Evolutionary conservation across 2,329 filamentous ascomycete genomes (phyloP).

Genomic region (Trichophyton equinum): DNA sequence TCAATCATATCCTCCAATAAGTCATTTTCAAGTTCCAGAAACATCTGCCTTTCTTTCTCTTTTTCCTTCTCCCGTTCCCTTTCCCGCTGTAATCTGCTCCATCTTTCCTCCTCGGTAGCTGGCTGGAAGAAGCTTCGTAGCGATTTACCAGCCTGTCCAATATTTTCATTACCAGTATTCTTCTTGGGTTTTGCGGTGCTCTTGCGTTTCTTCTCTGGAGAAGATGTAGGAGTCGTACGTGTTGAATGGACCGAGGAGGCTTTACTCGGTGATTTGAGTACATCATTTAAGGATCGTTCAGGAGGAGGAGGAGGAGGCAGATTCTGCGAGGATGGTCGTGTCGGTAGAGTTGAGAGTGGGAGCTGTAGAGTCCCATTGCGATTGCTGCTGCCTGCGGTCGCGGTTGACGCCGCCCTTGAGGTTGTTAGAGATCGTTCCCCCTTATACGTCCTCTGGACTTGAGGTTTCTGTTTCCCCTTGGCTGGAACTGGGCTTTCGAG

Average conservation of each 20-base stretch:
- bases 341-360: not conserved
- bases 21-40: constrained; percentile 25
- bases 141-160: constrained; percentile 21
- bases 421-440: not conserved
- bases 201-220: constrained; percentile 22
- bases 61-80: constrained; percentile 12
- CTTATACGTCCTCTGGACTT: not conserved
- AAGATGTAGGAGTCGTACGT: constrained; percentile 18
- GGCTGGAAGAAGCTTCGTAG: constrained; percentile 32
- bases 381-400: not conserved
- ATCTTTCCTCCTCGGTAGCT: constrained; percentile 29
- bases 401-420: not conserved
- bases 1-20: constrained; percentile 24
- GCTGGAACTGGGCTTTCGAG: constrained; percentile 6
- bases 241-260: constrained; percentile 1
- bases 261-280: not conserved
- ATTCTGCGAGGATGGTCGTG: not conserved
- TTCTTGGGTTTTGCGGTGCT: not conserved
- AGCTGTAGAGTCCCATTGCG: not conserved
- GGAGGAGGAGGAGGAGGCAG: not conserved
- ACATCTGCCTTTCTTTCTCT: constrained; percentile 17
- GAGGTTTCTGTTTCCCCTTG: not conserved
- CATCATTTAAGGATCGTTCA: not conserved
- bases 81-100: constrained; percentile 16
- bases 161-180: constrained; percentile 11